A percentile compares a stretch with the other conserved stretches of the same genome.
phyloP scores from a whole-genome alignment of 2,329 filamentous ascomycete species.

The Diplodia sapinea region DNA sequence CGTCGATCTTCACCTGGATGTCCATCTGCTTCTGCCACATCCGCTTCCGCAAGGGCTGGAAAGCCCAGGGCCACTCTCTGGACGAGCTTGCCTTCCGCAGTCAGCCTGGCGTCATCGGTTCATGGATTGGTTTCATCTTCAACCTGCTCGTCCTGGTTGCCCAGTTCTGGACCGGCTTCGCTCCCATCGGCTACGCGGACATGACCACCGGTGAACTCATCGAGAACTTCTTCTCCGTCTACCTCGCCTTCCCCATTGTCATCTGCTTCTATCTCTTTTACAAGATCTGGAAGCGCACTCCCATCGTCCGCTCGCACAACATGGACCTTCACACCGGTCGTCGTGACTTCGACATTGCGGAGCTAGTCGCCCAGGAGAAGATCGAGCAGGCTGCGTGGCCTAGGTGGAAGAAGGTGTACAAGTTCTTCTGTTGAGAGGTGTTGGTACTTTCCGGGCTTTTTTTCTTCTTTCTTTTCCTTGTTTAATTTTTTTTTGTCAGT shows the following conservation, averaged over 20 bases:
- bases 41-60: constrained; percentile 72
- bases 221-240: constrained; percentile 75
- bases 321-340: constrained; percentile 90
- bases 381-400: constrained; percentile 68
- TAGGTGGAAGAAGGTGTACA: constrained; percentile 56
- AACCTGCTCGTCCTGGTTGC: constrained; percentile 49
- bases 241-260: constrained; percentile 78
- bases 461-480: not conserved
- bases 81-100: constrained; percentile 55
- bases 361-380: constrained; percentile 78
- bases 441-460: not conserved
- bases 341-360: constrained; percentile 80
- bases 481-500: constrained; percentile 3
- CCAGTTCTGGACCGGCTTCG: constrained; percentile 39
- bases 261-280: constrained; percentile 71
- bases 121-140: constrained; percentile 49
- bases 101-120: constrained; percentile 49
- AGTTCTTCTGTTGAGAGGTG: constrained; percentile 51
- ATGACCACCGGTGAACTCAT: constrained; percentile 49
- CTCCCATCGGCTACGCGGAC: constrained; percentile 41
- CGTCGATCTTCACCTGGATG: constrained; percentile 78
- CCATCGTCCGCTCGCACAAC: constrained; percentile 68
- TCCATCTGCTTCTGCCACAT: constrained; percentile 89
- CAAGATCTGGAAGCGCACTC: constrained; percentile 73
- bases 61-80: constrained; percentile 46